Percentiles rank a stretch among this genome's conserved stretches.
Evolutionary conservation across 805 yeast species (phyloP).

Genomic region (Candida sphagnicola): DNA sequence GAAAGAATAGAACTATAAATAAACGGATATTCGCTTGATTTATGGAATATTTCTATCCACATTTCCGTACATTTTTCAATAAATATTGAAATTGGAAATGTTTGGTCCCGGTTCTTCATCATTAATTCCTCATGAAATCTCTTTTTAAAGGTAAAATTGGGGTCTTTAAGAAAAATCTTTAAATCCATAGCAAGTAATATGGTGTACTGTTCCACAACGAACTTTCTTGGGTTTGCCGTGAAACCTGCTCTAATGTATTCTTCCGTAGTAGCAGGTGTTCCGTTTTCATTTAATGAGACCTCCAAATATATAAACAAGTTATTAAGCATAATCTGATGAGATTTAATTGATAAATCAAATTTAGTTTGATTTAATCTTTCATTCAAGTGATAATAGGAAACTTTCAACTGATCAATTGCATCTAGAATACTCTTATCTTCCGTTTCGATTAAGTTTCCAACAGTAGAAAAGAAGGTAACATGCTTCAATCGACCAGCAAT

Average conservation of each 20-base stretch:
- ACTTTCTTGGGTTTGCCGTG: slow-evolving; percentile 39
- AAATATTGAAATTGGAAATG: slow-evolving; percentile 48
- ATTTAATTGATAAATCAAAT: slow-evolving; percentile 34
- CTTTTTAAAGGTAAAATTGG: slow-evolving; percentile 60
- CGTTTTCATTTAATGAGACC: slow-evolving; percentile 38
- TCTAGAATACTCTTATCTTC: slow-evolving; percentile 30
- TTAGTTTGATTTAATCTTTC: slow-evolving; percentile 29
- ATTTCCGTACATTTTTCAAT: slow-evolving; percentile 30
- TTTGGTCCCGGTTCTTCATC: slow-evolving; percentile 49
- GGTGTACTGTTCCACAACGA: slow-evolving; percentile 42
- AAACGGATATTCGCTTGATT: slow-evolving; percentile 26
- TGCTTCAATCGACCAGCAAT: slow-evolving; percentile 45
- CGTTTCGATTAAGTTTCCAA: slow-evolving; percentile 38
- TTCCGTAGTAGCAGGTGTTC: slow-evolving; percentile 38
- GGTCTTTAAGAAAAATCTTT: slow-evolving; percentile 49
- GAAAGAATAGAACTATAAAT: slow-evolving; percentile 39
- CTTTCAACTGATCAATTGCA: slow-evolving; percentile 27
- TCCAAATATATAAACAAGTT: slow-evolving; percentile 38
- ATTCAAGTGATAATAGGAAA: slow-evolving; percentile 32
- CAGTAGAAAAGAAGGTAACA: slow-evolving; percentile 42
- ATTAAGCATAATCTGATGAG: slow-evolving; percentile 38
- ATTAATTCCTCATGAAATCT: slow-evolving; percentile 60
- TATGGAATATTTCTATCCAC: slow-evolving; percentile 33
- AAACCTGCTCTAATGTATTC: slow-evolving; percentile 47
- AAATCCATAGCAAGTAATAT: slow-evolving; percentile 52